A percentile compares a stretch with the other conserved stretches of the same genome.
phyloP scores from a whole-genome alignment of 495 filamentous ascomycete species.

The Trichodelitschia bisporula region DNA sequence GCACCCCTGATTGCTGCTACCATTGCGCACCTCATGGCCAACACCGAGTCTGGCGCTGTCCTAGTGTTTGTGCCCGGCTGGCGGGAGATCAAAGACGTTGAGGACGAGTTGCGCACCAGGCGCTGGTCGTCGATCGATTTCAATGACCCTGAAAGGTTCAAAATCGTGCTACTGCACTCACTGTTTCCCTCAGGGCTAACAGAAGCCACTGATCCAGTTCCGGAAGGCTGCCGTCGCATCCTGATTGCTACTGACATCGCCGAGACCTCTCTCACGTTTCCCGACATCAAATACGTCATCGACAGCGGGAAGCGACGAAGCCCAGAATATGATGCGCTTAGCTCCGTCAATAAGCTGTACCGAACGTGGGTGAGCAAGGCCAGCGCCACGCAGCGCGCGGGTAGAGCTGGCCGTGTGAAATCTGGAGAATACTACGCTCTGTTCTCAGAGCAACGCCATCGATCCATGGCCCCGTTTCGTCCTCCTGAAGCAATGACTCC shows the following conservation, averaged over 20 bases:
- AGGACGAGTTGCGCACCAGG: slow-evolving; percentile 11
- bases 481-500: slow-evolving; percentile 18
- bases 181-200: slow-evolving; percentile 21
- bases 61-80: slow-evolving; percentile 33
- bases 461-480: slow-evolving; percentile 13
- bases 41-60: slow-evolving; percentile 25
- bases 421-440: slow-evolving; percentile 33
- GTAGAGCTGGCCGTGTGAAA: slow-evolving; percentile 32
- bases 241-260: slow-evolving; percentile 35
- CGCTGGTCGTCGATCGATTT: slow-evolving; percentile 21
- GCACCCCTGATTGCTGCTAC: slow-evolving; percentile 23
- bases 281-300: slow-evolving; percentile 31
- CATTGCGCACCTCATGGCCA: slow-evolving; percentile 25
- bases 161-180: slow-evolving; percentile 27
- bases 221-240: slow-evolving; percentile 26
- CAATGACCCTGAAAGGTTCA: slow-evolving; percentile 18
- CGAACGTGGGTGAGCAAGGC: slow-evolving; percentile 30
- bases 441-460: slow-evolving; percentile 23
- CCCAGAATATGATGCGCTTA: slow-evolving; percentile 22
- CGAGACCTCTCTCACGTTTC: slow-evolving; percentile 34
- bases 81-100: slow-evolving; percentile 21
- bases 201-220: slow-evolving; percentile 21
- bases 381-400: slow-evolving; percentile 29
- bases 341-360: slow-evolving; percentile 20
- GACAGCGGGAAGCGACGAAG: slow-evolving; percentile 30